Evolutionary conservation across 306 rosid genomes (phyloP), one percentile per base, ranked within the genome.

Genomic region (Spatholobus suberectus): DNA sequence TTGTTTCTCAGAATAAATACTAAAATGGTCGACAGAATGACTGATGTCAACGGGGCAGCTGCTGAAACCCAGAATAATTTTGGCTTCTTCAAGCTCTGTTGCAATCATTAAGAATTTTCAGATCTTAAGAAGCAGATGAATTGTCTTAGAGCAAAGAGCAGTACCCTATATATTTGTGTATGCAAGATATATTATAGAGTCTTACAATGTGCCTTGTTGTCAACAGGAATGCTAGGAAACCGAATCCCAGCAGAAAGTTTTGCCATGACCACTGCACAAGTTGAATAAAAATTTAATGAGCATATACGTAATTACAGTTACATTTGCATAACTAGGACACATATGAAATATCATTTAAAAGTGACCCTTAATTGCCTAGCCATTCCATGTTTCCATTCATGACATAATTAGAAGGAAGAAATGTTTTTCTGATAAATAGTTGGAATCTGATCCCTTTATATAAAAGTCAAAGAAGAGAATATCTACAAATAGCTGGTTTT

Each of bases 191-290:
- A n/a, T n/a, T n/a, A n/a, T 62, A 70, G 72, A 35, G 47, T 85
- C 97, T 94, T 87, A 96, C 98, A 63, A 96, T 85, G 54, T 94
- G 96, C 81, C 97, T 92, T 59, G 99, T 85, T 70, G 71, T 76
- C 66, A 94, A 86, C 17, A 96, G 84, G 65, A 94, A 90, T 67
- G 87, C 63, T 21, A 96, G 83, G 89, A 94, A 96, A 72, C 88
- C 38, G 69, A 87, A 61, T 72, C 98, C 99, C 76, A 96, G 77
- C 32, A 91, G 34, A 78, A 96, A 85, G 9, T 98, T 94, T 90
- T 92, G 94, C 97, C 96, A 91, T 73, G 97, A 92, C 99, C 99
- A 96, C 98, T 96, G 97, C 91, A 88, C 76, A 88, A 70, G 70
- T 75, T 85, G 70, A 43, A 21, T 67, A 68, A 81, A 73, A 73